A percentile compares a stretch with the other conserved stretches of the same genome.
These are phyloP conservation scores for Eutrema salsugineum DNA, from an alignment of 441 rosid species.

Conservation along the genomic window DNA sequence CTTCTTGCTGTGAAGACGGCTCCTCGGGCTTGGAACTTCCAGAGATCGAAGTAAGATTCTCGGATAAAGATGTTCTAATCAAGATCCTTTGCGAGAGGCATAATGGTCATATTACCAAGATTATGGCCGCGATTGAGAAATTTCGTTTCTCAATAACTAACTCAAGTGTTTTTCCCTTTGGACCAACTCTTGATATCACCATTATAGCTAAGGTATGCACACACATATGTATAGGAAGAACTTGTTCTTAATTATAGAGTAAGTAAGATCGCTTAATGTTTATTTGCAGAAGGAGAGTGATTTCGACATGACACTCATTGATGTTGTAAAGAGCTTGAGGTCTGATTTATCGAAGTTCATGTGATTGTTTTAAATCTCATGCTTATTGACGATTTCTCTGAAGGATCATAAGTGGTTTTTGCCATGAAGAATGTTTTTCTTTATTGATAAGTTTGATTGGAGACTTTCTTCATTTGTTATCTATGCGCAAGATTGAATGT, in stretches of 20 bases:
- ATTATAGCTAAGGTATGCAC: constrained; percentile 57
- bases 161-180: constrained; percentile 55
- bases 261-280: background rate
- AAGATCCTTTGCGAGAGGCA: constrained; percentile 63
- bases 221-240: background rate
- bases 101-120: constrained; percentile 39
- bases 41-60: constrained; percentile 62
- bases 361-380: constrained; percentile 22
- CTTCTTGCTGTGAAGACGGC: constrained; percentile 14
- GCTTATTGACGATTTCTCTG: background rate
- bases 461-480: background rate
- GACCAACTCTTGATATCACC: constrained; percentile 61
- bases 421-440: background rate
- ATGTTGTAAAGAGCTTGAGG: constrained; percentile 58
- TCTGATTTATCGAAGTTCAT: constrained; percentile 41
- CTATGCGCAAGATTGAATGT: background rate
- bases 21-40: constrained; percentile 40
- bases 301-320: constrained; percentile 51
- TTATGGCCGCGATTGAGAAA: constrained; percentile 50
- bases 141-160: constrained; percentile 43
- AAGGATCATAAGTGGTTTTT: background rate
- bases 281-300: constrained; percentile 58
- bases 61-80: constrained; percentile 50
- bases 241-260: background rate
- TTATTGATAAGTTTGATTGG: background rate